Evolutionary conservation across 768 basidiomycete genomes (phyloP).

Genomic region (Pleurotus djamor): DNA sequence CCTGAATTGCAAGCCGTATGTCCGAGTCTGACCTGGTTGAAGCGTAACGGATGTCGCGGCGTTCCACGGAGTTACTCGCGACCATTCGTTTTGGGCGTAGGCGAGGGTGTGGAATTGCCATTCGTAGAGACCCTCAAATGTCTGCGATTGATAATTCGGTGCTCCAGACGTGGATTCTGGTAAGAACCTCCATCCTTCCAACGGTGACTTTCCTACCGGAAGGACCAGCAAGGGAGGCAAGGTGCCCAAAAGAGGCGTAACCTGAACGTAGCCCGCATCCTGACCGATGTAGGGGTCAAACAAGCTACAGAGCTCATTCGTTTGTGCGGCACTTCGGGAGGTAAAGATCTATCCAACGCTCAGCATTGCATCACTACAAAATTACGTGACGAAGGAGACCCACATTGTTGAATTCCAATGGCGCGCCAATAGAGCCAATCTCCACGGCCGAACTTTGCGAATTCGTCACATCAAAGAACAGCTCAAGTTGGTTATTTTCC

Average conservation of each 20-base stretch:
- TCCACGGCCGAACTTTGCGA: slow-evolving; percentile 43
- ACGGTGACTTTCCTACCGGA: slow-evolving; percentile 42
- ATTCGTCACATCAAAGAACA: slow-evolving; percentile 52
- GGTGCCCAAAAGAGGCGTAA: slow-evolving; percentile 52
- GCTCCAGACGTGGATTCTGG: slow-evolving; percentile 42
- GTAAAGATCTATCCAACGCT: slow-evolving; percentile 46
- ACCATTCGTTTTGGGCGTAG: slow-evolving; percentile 56
- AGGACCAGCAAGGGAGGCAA: slow-evolving; percentile 48
- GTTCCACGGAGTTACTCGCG: slow-evolving; percentile 50
- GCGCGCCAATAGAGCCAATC: slow-evolving; percentile 51
- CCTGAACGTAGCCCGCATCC: slow-evolving; percentile 53
- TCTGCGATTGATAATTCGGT: slow-evolving; percentile 56
- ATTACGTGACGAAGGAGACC: slow-evolving; percentile 10
- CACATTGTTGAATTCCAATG: slow-evolving; percentile 57
- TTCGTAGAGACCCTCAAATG: slow-evolving; percentile 58
- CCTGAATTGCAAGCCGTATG: slow-evolving; percentile 52
- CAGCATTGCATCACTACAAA: background rate
- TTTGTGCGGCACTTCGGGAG: slow-evolving; percentile 45
- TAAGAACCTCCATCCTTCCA: slow-evolving; percentile 60
- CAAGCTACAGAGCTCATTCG: slow-evolving; percentile 49
- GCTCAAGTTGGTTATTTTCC: slow-evolving; percentile 34
- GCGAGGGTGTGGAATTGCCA: slow-evolving; percentile 60
- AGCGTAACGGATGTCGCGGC: slow-evolving; percentile 45
- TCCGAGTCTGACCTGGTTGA: slow-evolving; percentile 43
- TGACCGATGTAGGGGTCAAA: slow-evolving; percentile 59